Conservation (phyloP, 805 yeast genomes). For the Yarrowia sp. region DNA sequence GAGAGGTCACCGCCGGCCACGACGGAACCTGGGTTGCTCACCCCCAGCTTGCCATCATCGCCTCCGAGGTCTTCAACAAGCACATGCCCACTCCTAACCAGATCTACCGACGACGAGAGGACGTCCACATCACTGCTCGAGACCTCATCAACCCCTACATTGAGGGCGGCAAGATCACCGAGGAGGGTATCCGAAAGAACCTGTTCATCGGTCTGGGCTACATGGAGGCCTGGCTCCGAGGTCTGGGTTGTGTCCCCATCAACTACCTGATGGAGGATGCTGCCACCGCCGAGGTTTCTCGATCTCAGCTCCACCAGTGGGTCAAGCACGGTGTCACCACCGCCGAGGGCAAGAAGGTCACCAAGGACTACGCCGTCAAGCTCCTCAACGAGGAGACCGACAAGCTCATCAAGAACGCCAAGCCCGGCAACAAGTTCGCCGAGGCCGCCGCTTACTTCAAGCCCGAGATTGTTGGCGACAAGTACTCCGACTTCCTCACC, state of each 20-base stretch:
- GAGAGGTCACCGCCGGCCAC: conserved; percentile 72
- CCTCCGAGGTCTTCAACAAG: conserved; percentile 71
- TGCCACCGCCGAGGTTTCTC: conserved; percentile 79
- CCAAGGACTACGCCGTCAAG: conserved; percentile 58
- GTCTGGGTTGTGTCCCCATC: conserved; percentile 76
- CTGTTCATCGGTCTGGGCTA: conserved; percentile 69
- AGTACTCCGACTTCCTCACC: conserved; percentile 70
- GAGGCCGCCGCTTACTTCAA: conserved; percentile 64
- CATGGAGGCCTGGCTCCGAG: conserved; percentile 77
- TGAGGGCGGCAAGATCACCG: conserved; percentile 66
- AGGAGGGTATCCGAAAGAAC: conserved; percentile 69
- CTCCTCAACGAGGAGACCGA: conserved; percentile 63
- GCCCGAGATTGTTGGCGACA: conserved; percentile 70
- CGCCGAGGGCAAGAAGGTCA: conserved; percentile 61
- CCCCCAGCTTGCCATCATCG: conserved; percentile 71
- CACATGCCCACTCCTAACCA: conserved; percentile 80
- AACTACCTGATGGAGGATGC: conserved; percentile 81
- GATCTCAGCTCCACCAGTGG: conserved; percentile 79
- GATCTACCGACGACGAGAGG: conserved; percentile 60
- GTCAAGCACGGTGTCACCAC: conserved; percentile 67
- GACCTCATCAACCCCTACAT: conserved; percentile 68
- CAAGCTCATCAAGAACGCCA: conserved; percentile 58
- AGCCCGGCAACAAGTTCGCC: conserved; percentile 58
- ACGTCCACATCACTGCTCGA: conserved; percentile 60
- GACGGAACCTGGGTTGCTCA: conserved; percentile 84